Base-by-base conservation (phyloP, 768 basidiomycete species). In the Mrakia gelida region DNA sequence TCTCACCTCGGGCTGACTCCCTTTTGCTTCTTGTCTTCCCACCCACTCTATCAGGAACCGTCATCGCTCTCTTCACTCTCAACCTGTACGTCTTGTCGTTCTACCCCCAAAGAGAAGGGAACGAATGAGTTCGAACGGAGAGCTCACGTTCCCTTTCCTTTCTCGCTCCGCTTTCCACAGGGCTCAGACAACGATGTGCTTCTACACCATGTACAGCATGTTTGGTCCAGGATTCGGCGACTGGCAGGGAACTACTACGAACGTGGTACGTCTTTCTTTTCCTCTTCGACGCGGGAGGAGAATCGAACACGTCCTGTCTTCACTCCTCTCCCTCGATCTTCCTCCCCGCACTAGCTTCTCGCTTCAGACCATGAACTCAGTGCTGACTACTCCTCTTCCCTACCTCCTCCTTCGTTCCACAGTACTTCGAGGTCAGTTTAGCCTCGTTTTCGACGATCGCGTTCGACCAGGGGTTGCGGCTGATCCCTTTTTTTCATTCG, bases 361-460 rank as follows among this genome's bases (percentile, higher is more conserved):
- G 11, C 9, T 45, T 16, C 45, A 16, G 45, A 45, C 38, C n/a
- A 8, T 38, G 4, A 8, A 38, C 8, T 38, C 38, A 8, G 38
- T 38, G 38, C 38, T 38, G 38, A 38, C 38, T 38, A 21, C 49
- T 52, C 18, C 3, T 52, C 18, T 5, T 52, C 18, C 18, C 15
- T 52, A 9, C 38, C 34, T 23, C 15, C 16, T 23, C 2, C 65
- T 68, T 67, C 34, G 9, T 13, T 3, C 7, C 32, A 70, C 38
- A 41, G 38, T 70, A 70, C 38, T 70, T 70, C 67, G 67, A 70
- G 41, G 67, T 70, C 41, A 70, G 67, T 43, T 15, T 23, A 34
- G 38, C 23, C n/a, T 43, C 38, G 6, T 6, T 18, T 62, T 62
- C n/a, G 61, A 62, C n/a, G n/a, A 32, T 32, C 32, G 32, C 65